phyloP scores from a whole-genome alignment of 108 stramenopile genomes.

The Nitzschia sp. region DNA sequence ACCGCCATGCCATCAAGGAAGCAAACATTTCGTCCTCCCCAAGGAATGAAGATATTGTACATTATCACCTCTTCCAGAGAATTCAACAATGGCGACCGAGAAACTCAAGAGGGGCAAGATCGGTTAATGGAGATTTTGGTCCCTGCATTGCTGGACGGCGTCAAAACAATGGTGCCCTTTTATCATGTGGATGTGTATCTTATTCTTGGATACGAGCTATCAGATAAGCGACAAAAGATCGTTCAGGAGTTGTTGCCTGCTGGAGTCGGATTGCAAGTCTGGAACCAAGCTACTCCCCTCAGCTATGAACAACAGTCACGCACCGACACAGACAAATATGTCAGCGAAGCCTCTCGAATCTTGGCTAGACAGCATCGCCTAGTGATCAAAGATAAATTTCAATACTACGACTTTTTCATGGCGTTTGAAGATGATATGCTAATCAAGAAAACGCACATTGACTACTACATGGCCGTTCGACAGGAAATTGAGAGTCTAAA shows the following conservation, averaged over 20 bases:
- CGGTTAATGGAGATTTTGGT: constrained; percentile 63
- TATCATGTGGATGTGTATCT: constrained; percentile 77
- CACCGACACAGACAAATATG: constrained; percentile 10
- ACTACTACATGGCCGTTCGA: constrained; percentile 60
- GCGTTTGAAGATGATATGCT: constrained; percentile 87
- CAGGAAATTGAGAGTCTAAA: constrained; percentile 44
- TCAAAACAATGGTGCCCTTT: constrained; percentile 51
- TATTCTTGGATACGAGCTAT: constrained; percentile 44
- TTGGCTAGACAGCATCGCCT: constrained; percentile 82
- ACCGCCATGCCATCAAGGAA: neutral
- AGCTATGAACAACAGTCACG: constrained; percentile 35
- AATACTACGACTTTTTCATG: constrained; percentile 76
- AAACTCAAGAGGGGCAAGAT: constrained; percentile 58
- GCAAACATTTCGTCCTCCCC: neutral
- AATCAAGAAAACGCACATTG: constrained; percentile 65
- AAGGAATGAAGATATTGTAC: constrained; percentile 52
- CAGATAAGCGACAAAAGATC: constrained; percentile 29
- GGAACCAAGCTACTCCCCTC: constrained; percentile 75
- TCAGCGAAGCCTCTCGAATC: constrained; percentile 31
- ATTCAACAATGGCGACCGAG: constrained; percentile 67
- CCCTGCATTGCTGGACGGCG: constrained; percentile 67
- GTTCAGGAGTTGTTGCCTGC: constrained; percentile 51
- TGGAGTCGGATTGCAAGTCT: constrained; percentile 58
- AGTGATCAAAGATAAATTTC: constrained; percentile 76
- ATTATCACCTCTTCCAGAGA: constrained; percentile 75